Base-by-base conservation (phyloP, 1,284 basidiomycete genomes). In the Nidula niveotomentosa region DNA sequence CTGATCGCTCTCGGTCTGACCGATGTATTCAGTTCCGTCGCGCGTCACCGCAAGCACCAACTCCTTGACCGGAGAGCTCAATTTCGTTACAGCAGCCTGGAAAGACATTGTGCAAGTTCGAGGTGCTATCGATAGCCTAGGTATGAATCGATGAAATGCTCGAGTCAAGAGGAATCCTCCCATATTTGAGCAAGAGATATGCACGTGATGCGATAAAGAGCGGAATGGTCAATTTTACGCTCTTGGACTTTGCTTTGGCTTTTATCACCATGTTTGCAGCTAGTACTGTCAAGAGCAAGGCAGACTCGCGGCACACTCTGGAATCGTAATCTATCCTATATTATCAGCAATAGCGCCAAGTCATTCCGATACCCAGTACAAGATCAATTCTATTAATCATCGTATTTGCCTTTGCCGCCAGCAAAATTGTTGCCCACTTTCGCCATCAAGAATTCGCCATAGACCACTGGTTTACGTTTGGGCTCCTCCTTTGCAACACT, bases 391-490 rank as follows among this genome's bases (percentile, higher is more conserved):
- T 12, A 34, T 36, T 48, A 43, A 35, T 41, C 45, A 39, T 60
- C 49, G 41, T 65, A 66, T 46, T 50, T 64, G 8, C 61, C 59
- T 34, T 56, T 61, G 8, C 43, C 51, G 3, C 34, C 52, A 36
- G 76, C 70, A 67, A 93, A 93, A 64, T 93, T 93, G 49, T 67
- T 78, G 8, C 76, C 77, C 39, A 94, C 89, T 66, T 93, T 93
- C n/a, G 65, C 68, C 61, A 83, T 56, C 57, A 93, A 70, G 67
- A 91, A 93, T 6, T 92, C 81, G 2, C 92, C 90, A 68, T 93
- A 93, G 0, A 85, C 69, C 1, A 89, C 76, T 0, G 86, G 71
- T 37, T 78, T 59, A 57, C 55, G 37, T 53, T 35, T 49, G 58
- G 60, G 60, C 43, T 54, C 48, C 33, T 53, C 55, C 23, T 59